A percentile compares a stretch with the other conserved stretches of the same genome.
phyloP scores from a whole-genome alignment of 2,329 filamentous ascomycete species.

The Endothia cerciana region DNA sequence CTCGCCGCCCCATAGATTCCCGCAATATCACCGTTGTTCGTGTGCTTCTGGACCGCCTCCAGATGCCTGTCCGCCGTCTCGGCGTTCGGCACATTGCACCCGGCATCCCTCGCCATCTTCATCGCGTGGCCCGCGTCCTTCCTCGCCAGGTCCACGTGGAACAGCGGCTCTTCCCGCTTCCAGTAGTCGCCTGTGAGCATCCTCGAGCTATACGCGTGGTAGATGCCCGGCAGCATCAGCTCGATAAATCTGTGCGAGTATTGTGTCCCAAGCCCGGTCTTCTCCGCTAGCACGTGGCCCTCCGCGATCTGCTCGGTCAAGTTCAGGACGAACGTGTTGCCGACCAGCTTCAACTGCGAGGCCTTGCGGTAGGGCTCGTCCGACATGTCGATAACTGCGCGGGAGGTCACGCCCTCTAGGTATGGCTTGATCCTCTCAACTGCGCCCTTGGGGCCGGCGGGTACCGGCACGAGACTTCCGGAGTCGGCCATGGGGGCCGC shows the following conservation, averaged over 20 bases:
- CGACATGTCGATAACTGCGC: conserved; percentile 70
- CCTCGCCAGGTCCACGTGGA: conserved; percentile 78
- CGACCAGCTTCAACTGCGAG: conserved; percentile 76
- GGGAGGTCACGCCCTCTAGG: conserved; percentile 72
- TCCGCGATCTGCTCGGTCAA: conserved; percentile 82
- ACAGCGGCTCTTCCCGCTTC: conserved; percentile 76
- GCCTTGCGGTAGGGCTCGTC: conserved; percentile 71
- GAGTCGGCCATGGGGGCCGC: conserved; percentile 71
- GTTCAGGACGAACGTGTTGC: conserved; percentile 84
- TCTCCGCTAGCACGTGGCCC: conserved; percentile 78
- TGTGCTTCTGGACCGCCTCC: conserved; percentile 66
- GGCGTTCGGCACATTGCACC: conserved; percentile 65
- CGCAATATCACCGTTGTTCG: conserved; percentile 74
- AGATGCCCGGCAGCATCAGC: conserved; percentile 74
- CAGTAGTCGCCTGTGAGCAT: conserved; percentile 80
- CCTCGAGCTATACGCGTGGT: conserved; percentile 73
- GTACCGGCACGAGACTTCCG: conserved; percentile 73
- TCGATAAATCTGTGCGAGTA: conserved; percentile 74
- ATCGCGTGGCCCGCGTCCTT: conserved; percentile 82
- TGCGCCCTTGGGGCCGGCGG: conserved; percentile 65
- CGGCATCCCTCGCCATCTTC: conserved; percentile 64
- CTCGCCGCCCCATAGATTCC: conserved; percentile 82
- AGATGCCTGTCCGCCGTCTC: conserved; percentile 73
- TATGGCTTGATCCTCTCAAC: conserved; percentile 71
- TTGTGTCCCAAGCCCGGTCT: conserved; percentile 72